A percentile compares a stretch with the other conserved stretches of the same genome.
Evolutionary conservation across 164 flowering plant genomes (phyloP).

Genomic region (Nymphaea colorata): DNA sequence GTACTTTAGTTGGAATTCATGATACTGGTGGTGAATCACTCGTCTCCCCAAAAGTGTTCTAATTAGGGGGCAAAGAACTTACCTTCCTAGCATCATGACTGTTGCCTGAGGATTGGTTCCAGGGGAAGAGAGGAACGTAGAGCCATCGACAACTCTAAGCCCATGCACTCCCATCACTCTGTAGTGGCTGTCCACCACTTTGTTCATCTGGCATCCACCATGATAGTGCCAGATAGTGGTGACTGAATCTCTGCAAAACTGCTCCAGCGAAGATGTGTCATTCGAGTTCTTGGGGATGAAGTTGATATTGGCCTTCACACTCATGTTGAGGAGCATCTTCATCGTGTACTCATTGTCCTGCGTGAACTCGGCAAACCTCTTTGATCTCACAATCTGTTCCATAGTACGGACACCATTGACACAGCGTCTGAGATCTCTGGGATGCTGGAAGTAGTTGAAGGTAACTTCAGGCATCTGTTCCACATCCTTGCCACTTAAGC

Average conservation of each 20-base stretch:
- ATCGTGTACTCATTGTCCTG: neutral
- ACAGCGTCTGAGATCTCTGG: neutral
- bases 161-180: neutral
- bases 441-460: constrained; percentile 4
- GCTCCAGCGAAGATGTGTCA: neutral
- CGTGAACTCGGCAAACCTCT: neutral
- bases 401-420: neutral
- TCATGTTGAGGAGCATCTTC: neutral
- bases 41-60: no score
- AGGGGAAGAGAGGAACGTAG: neutral
- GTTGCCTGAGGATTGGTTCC: constrained; percentile 6
- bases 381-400: neutral
- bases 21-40: no score
- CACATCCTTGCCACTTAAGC: neutral
- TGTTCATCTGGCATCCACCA: constrained; percentile 1
- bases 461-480: neutral
- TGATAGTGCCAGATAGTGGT: constrained; percentile 4
- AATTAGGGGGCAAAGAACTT: neutral
- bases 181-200: constrained; percentile 2
- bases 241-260: neutral
- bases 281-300: neutral
- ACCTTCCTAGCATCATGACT: constrained; percentile 7
- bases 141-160: constrained; percentile 2
- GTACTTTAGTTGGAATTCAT: no score
- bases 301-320: neutral